Conservation (phyloP, 345 rosid species). For the Reutealis trisperma region DNA sequence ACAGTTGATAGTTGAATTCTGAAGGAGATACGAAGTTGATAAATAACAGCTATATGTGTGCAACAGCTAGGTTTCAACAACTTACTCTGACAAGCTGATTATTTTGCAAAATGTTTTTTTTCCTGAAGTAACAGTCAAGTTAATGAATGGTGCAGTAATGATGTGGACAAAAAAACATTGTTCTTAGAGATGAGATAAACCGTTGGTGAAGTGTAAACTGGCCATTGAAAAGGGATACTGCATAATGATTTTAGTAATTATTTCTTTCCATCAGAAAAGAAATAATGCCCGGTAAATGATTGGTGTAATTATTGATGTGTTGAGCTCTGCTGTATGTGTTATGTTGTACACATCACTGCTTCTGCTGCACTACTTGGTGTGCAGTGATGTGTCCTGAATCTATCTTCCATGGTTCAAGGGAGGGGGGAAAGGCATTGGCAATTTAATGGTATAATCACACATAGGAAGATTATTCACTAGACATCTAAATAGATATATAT, state of each 20-base stretch:
- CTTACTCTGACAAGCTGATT: neutral
- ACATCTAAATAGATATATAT: neutral
- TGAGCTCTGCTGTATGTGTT: neutral
- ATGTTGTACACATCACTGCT: neutral
- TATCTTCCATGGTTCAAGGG: conserved; percentile 1
- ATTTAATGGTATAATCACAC: neutral
- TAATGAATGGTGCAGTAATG: neutral
- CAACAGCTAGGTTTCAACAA: neutral
- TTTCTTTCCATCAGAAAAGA: neutral
- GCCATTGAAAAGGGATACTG: neutral
- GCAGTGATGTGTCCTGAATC: neutral
- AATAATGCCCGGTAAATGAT: neutral
- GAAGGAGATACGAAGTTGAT: no score
- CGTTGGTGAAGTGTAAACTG: neutral
- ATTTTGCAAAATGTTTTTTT: neutral
- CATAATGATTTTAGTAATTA: neutral
- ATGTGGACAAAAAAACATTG: neutral
- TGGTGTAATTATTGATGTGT: neutral
- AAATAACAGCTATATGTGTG: neutral
- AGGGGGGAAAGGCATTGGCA: neutral
- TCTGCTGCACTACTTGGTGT: neutral
- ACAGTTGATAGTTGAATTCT: no score
- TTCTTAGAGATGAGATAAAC: conserved; percentile 1
- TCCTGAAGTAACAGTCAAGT: neutral
- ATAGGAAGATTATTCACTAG: neutral